Evolutionary conservation across 1,139 yeast genomes (phyloP).

Genomic region (Magnusiomyces paraingens): DNA sequence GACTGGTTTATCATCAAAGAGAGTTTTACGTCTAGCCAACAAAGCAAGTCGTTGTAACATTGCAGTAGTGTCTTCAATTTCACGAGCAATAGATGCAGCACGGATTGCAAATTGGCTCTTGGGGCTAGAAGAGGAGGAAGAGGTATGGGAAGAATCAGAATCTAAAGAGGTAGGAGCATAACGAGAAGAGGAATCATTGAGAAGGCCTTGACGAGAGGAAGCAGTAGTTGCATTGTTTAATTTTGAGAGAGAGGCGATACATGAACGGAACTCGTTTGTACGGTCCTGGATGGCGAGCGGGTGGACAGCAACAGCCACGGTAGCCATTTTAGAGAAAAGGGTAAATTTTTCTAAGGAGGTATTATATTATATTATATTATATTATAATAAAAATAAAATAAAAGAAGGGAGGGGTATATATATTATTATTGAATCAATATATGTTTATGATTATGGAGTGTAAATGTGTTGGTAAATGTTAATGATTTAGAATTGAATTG

Average conservation of each 20-base stretch:
- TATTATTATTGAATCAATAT: too few relatives aligned
- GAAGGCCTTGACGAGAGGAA: conserved; percentile 23
- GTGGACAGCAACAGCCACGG: conserved; percentile 8
- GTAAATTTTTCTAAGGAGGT: too few relatives aligned
- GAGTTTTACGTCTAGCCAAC: conserved; percentile 83
- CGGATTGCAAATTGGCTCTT: conserved; percentile 67
- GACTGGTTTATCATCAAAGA: conserved; percentile 89
- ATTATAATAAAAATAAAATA: too few relatives aligned
- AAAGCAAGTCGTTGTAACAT: conserved; percentile 71
- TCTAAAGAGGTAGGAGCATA: too few relatives aligned
- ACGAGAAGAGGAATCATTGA: conserved; percentile 6
- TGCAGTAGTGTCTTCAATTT: conserved; percentile 83
- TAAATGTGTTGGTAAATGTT: too few relatives aligned
- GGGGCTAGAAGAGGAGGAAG: conserved; percentile 25
- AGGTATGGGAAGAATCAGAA: conserved; percentile 11
- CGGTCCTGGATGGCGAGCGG: conserved; percentile 54
- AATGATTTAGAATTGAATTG: too few relatives aligned
- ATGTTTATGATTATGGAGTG: too few relatives aligned
- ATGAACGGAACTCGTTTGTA: conserved; percentile 79
- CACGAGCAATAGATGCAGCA: conserved; percentile 83
- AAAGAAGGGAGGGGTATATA: too few relatives aligned
- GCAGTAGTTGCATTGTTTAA: conserved; percentile 39
- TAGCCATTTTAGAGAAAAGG: conserved; percentile 6
- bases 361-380: too few relatives aligned
- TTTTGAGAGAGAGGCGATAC: conserved; percentile 65